phyloP scores from a whole-genome alignment of 257 asterid species.

The Solanum arcanum region DNA sequence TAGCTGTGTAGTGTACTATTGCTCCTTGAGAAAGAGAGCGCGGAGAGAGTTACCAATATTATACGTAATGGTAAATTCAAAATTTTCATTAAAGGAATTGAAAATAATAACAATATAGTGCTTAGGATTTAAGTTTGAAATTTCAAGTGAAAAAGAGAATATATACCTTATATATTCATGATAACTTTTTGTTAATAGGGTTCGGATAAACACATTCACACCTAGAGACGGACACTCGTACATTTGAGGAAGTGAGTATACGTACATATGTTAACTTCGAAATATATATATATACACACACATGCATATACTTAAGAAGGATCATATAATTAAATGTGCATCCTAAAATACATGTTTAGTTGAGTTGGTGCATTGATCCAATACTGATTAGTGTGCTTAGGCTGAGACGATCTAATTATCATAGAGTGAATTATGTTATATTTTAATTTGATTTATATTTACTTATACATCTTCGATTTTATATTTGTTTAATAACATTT shows the following conservation, averaged over 20 bases:
- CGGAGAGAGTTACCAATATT: not conserved
- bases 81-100: no score
- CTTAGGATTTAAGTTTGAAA: not conserved
- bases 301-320: not conserved
- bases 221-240: not conserved
- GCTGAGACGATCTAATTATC: no score
- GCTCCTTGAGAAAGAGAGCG: not conserved
- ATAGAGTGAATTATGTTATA: no score
- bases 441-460: no score
- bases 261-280: not conserved
- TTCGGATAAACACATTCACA: no score
- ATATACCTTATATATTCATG: no score
- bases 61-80: fast-evolving
- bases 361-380: not conserved
- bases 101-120: no score
- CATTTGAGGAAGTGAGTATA: no score
- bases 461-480: no score
- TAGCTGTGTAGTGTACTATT: not conserved
- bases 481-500: no score
- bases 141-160: not conserved
- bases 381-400: not conserved
- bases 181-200: no score
- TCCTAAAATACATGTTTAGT: not conserved
- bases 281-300: no score
- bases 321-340: not conserved